These are phyloP conservation scores for Trapa incisa DNA, from an alignment of 345 rosid genomes.

Conservation along the genomic window DNA sequence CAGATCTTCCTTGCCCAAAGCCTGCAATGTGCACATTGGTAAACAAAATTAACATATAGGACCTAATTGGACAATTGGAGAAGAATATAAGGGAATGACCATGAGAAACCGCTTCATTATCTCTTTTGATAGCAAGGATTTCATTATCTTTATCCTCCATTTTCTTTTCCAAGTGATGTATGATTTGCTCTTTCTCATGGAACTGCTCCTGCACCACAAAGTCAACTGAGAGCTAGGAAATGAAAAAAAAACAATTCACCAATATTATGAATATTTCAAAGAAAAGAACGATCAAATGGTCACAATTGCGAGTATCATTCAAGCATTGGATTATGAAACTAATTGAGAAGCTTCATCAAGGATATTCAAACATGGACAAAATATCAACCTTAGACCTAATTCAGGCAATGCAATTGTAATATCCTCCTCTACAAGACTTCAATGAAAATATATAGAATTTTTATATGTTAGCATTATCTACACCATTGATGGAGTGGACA, in stretches of 20 bases:
- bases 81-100: background rate
- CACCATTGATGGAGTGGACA: background rate
- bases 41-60: background rate
- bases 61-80: background rate
- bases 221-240: background rate
- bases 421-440: background rate
- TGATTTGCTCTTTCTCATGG: slow-evolving; percentile 47
- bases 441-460: background rate
- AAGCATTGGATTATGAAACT: background rate
- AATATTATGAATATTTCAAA: background rate
- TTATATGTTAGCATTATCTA: background rate
- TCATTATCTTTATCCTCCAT: slow-evolving; percentile 85
- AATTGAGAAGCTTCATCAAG: background rate
- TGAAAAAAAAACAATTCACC: background rate
- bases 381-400: background rate
- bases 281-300: background rate
- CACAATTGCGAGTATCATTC: background rate
- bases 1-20: slow-evolving; percentile 96
- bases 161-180: slow-evolving; percentile 65
- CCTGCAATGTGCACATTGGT: slow-evolving; percentile 23
- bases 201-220: slow-evolving; percentile 64
- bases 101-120: slow-evolving; percentile 69
- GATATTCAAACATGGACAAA: background rate
- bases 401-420: background rate
- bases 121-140: slow-evolving; percentile 66